Percentiles rank a stretch among this genome's conserved stretches.
phyloP scores from a whole-genome alignment of 192 early-diverging fungal species.

The Coemansia nantahalensis region DNA sequence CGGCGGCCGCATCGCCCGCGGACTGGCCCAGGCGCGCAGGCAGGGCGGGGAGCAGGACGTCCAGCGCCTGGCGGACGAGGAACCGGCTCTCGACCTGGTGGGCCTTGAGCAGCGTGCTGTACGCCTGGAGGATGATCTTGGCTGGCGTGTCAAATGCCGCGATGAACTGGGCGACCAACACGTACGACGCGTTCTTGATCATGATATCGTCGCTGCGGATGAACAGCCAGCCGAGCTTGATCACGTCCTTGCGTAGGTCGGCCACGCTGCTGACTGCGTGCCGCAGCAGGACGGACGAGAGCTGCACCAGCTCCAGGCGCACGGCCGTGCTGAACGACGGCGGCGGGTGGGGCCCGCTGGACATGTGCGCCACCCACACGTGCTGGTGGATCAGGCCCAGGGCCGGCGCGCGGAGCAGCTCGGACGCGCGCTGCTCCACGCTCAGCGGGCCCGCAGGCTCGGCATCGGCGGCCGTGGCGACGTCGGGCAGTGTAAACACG shows the following conservation, averaged over 20 bases:
- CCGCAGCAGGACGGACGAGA: slow-evolving; percentile 81
- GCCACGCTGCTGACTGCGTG: slow-evolving; percentile 73
- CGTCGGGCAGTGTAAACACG: slow-evolving; percentile 60
- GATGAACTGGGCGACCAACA: slow-evolving; percentile 89
- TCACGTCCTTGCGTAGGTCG: slow-evolving; percentile 83
- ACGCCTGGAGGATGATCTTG: slow-evolving; percentile 86
- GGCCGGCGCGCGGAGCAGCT: slow-evolving; percentile 34
- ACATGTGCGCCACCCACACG: slow-evolving; percentile 45
- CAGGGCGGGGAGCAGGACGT: slow-evolving; percentile 89
- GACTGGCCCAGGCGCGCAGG: slow-evolving; percentile 71
- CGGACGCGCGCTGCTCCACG: slow-evolving; percentile 31
- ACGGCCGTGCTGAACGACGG: slow-evolving; percentile 54
- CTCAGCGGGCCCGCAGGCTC: slow-evolving; percentile 53
- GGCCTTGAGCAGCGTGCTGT: slow-evolving; percentile 79
- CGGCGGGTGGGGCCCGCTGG: slow-evolving; percentile 14
- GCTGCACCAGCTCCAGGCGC: slow-evolving; percentile 86
- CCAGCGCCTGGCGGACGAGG: slow-evolving; percentile 90
- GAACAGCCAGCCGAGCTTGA: slow-evolving; percentile 93
- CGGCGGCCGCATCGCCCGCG: slow-evolving; percentile 21
- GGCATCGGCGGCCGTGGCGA: slow-evolving; percentile 62
- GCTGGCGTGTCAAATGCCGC: slow-evolving; percentile 88
- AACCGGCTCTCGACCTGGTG: slow-evolving; percentile 86
- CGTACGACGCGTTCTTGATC: slow-evolving; percentile 94
- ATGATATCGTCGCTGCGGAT: slow-evolving; percentile 86
- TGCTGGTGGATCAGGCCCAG: slow-evolving; percentile 39